Evolutionary conservation across 164 flowering plant genomes (phyloP), one percentile per base, ranked within the genome.

Genomic region (Umbellularia californica): DNA sequence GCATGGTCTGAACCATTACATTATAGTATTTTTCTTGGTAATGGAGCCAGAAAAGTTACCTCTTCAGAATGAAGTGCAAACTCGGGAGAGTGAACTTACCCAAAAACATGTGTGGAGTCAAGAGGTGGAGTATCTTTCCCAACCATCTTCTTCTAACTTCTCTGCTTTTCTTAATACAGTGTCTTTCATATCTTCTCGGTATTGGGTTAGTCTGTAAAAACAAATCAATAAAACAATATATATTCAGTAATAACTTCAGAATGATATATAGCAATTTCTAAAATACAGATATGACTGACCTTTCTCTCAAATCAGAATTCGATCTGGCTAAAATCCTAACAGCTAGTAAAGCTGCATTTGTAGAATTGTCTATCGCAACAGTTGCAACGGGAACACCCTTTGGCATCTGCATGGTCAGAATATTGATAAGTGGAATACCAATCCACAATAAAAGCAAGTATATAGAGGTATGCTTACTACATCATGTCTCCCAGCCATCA

Each of bases 361-460:
- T 85, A 50, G 98, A 92, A 72, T 91, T 91, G 77, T 93, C 91
- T 76, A 95, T 88, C 22, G 95, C 97, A 74, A 95, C 97, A 2
- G 97, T 90, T 60, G 97, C 98, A 72, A 93, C 98, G 47, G 99
- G 98, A 64, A 95, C 94, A 52, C 97, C 99, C 78, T 92, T 90
- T 58, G 98, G 98, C 98, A 95, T 95, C 99, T 95, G 83, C 76
- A 80, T 55, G 15, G 17, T 27, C 28, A 68, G 35, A 66, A 22
- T 20, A 52, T 50, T 4, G 50, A 15, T 27, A n/a, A 60, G 24
- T 41, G 47, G 47, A 35, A 35, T 35, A 1, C 47, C 47, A 35
- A 7, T 6, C 47, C 6, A 35, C 47, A 35, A 6, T 6, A 35
- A 35, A 35, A 35, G 47, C 47, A 7, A 41, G 47, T 41, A 41